These are phyloP conservation scores for Emydomyces testavorans DNA, from an alignment of 2,329 filamentous ascomycete species.

Conservation along the genomic window DNA sequence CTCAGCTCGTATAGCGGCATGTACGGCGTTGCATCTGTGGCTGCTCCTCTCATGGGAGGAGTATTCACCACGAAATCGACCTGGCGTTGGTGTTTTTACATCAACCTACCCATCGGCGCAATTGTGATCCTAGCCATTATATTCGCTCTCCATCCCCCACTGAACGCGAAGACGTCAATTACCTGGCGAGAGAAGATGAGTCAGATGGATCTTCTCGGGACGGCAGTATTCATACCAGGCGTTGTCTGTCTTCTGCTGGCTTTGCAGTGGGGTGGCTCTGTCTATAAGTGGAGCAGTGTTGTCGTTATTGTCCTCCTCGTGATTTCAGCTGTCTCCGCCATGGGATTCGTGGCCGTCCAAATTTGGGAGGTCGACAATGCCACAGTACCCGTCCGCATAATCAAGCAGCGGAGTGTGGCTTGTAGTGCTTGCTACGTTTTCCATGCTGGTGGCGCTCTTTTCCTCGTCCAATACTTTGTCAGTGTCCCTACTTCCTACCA, in stretches of 20 bases:
- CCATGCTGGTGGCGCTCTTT: slow-evolving; percentile 7
- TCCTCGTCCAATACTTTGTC: slow-evolving; percentile 13
- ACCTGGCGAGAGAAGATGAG: slow-evolving; percentile 1
- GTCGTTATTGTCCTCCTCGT: slow-evolving; percentile 19
- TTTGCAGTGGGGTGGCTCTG: slow-evolving; percentile 21
- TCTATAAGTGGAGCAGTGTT: slow-evolving; percentile 19
- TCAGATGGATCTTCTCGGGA: slow-evolving; percentile 8
- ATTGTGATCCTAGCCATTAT: slow-evolving; percentile 26
- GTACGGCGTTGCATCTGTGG: slow-evolving; percentile 15
- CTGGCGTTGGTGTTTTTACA: slow-evolving; percentile 16
- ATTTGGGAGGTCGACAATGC: slow-evolving; percentile 19
- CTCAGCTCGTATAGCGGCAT: slow-evolving; percentile 12
- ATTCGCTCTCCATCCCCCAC: slow-evolving; percentile 18
- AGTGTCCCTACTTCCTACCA: background rate
- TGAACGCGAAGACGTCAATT: slow-evolving; percentile 2
- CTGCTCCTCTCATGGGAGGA: slow-evolving; percentile 13
- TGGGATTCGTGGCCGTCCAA: slow-evolving; percentile 15
- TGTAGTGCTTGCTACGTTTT: slow-evolving; percentile 6
- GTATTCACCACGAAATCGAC: slow-evolving; percentile 12
- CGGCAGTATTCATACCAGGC: slow-evolving; percentile 39
- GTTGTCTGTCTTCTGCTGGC: slow-evolving; percentile 21
- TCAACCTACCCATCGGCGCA: slow-evolving; percentile 27
- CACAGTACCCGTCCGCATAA: slow-evolving; percentile 23
- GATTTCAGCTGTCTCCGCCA: slow-evolving; percentile 14
- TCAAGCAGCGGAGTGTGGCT: slow-evolving; percentile 21